These are phyloP conservation scores for Xenoacremonium recifei DNA, from an alignment of 2,329 filamentous ascomycete species.

Conservation along the genomic window DNA sequence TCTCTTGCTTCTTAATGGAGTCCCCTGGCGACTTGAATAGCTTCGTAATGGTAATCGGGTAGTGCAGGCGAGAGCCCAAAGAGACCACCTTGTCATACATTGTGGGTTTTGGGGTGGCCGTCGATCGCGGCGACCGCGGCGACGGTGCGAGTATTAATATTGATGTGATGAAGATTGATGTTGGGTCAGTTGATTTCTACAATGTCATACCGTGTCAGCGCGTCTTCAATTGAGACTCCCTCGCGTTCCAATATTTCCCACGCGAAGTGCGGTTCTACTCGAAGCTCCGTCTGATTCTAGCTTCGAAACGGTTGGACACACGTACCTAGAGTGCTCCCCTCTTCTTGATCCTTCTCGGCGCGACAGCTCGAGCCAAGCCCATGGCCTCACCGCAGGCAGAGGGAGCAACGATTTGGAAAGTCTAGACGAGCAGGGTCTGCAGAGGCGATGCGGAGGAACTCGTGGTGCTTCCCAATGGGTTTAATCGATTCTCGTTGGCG, in stretches of 20 bases:
- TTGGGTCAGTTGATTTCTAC: background rate
- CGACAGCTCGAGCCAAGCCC: constrained; percentile 30
- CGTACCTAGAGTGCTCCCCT: constrained; percentile 29
- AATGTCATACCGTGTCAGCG: background rate
- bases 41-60: constrained; percentile 89
- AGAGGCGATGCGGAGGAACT: constrained; percentile 7
- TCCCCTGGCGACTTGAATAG: constrained; percentile 77
- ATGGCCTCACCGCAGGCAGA: constrained; percentile 30
- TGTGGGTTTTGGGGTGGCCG: constrained; percentile 5
- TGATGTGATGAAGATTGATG: background rate
- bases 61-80: constrained; percentile 68
- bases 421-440: constrained; percentile 6
- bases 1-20: constrained; percentile 70
- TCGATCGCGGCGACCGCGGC: background rate
- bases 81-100: constrained; percentile 45
- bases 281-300: no score
- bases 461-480: constrained; percentile 10
- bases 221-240: background rate
- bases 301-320: no score
- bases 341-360: constrained; percentile 29
- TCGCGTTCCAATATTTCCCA: no score
- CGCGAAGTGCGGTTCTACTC: no score
- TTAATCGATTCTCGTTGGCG: background rate
- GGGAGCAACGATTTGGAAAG: constrained; percentile 7
- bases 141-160: constrained; percentile 5